Conservation (phyloP, 768 basidiomycete species). For the Hortiboletus campestris region DNA sequence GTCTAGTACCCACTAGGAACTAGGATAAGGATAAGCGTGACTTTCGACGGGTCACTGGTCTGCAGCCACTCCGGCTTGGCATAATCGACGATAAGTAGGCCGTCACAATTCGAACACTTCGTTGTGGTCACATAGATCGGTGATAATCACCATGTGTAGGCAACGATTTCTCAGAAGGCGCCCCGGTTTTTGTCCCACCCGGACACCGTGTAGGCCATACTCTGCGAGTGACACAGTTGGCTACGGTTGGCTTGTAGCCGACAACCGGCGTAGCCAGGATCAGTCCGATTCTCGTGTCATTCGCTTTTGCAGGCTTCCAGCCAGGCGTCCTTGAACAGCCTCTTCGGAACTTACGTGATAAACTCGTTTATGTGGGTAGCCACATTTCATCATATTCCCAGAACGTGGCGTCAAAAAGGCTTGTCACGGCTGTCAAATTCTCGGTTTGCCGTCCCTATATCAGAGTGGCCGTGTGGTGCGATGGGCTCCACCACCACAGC, state of each 20-base stretch:
- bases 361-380: no score
- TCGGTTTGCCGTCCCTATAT: constrained; percentile 1
- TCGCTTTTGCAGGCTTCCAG: no score
- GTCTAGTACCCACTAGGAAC: no score
- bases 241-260: not conserved
- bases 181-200: not conserved
- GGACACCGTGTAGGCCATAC: not conserved
- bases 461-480: not conserved
- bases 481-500: not conserved
- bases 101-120: not conserved
- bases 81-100: no score
- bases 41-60: no score
- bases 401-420: not conserved
- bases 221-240: not conserved
- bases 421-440: not conserved
- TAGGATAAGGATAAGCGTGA: no score
- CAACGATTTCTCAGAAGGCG: not conserved
- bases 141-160: not conserved
- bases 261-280: no score
- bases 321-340: no score
- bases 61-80: no score
- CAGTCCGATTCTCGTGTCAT: no score
- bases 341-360: not conserved
- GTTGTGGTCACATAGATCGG: not conserved
- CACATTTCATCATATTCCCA: not conserved